Evolutionary conservation across 176 grass and related monocot genomes (phyloP), one percentile per base, ranked within the genome.

Genomic region (Raddia guianensis): DNA sequence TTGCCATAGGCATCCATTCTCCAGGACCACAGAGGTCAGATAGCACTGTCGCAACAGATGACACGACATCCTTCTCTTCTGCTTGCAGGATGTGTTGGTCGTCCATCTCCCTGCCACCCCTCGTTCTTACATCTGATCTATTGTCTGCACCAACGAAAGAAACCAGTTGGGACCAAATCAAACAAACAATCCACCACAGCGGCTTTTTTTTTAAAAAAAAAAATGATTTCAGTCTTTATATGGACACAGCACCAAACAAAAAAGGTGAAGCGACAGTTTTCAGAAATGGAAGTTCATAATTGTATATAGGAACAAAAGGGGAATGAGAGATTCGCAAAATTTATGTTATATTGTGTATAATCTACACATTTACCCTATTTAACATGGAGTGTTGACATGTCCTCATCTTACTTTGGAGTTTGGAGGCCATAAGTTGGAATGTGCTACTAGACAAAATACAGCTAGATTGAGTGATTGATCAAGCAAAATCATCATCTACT

Each of bases 1-100:
- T 94, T 84, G 82, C 87, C 87, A 97, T 91, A 62, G 91, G 89
- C 87, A 97, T 88, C 91, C 91, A 91, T 35, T 97, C 94, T 81
- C 94, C 94, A 19, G 94, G 89, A 21, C 89, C 94, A 72, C 94
- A 97, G n/a, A 97, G 87, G 79, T 94, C 91, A 64, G 94, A 90
- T 75, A 94, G 77, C 77, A 97, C 89, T 35, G 89, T 97, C 16
- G 94, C 89, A 75, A 97, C 91, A 82, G 91, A 97, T 64, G 91
- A 97, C 43, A 94, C 87, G 2, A 97, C 87, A 47, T 94, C 91
- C 77, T 97, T 97, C 85, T 94, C 94, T 90, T 97, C 94, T 58
- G 86, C 73, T 74, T 94, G 94, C 83, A 90, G 68, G 21, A 86
- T 70, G 64, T 90, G 91, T 59, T 97, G 89, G 74, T 90, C 90